phyloP scores from a whole-genome alignment of 768 basidiomycete genomes.

The Russula olivacea region DNA sequence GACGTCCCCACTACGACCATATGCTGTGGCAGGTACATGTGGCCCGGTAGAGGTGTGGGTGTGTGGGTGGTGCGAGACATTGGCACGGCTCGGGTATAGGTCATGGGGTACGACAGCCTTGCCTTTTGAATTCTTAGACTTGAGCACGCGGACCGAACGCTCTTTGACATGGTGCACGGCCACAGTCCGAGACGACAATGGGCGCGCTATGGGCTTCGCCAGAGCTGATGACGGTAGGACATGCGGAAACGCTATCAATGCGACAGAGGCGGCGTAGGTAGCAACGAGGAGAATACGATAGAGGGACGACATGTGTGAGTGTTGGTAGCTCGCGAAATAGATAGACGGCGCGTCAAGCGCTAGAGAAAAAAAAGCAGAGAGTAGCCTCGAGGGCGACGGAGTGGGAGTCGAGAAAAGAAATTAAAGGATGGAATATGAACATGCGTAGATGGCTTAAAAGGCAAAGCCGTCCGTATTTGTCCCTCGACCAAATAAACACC shows the following conservation, averaged over 20 bases:
- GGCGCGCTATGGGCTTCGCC: slow-evolving; percentile 29
- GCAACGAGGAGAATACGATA: slow-evolving; percentile 38
- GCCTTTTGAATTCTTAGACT: slow-evolving; percentile 11
- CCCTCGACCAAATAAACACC: slow-evolving; percentile 19
- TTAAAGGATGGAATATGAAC: slow-evolving; percentile 17
- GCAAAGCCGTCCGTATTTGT: slow-evolving; percentile 12
- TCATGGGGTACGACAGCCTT: background rate
- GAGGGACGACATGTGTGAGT: slow-evolving; percentile 32
- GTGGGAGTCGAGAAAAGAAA: slow-evolving; percentile 5
- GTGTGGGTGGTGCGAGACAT: slow-evolving; percentile 1
- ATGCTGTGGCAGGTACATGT: background rate
- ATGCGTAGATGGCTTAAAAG: slow-evolving; percentile 7
- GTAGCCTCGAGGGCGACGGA: background rate
- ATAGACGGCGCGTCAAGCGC: slow-evolving; percentile 27
- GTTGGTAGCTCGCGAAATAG: slow-evolving; percentile 29
- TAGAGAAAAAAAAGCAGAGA: background rate
- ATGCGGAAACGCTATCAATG: slow-evolving; percentile 32
- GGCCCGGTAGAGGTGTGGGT: background rate
- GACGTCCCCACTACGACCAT: slow-evolving; percentile 19
- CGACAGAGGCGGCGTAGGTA: slow-evolving; percentile 38
- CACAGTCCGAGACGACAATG: slow-evolving; percentile 22
- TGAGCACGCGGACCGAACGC: slow-evolving; percentile 18
- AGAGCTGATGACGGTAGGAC: slow-evolving; percentile 24
- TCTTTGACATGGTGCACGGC: slow-evolving; percentile 24
- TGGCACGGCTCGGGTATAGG: background rate